phyloP scores from a whole-genome alignment of 345 rosid species.

The Turritis glabra region DNA sequence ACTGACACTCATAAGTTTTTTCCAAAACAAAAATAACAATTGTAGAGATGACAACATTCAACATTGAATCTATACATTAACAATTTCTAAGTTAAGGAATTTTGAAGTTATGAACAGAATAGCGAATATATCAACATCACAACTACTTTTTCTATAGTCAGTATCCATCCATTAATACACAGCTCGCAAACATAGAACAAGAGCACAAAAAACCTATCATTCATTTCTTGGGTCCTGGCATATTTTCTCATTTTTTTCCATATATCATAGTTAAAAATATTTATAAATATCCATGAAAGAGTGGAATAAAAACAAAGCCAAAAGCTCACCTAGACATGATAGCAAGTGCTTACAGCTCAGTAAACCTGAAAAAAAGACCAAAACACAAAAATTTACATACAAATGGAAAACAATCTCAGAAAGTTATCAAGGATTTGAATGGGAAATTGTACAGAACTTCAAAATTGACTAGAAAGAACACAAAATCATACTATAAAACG shows the following conservation, averaged over 20 bases:
- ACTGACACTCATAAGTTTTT: too few relatives aligned
- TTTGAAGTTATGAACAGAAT: not conserved
- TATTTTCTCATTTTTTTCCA: not conserved
- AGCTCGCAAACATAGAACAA: not conserved
- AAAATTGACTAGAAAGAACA: not conserved
- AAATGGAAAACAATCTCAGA: not conserved
- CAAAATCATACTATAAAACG: not conserved
- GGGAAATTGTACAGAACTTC: not conserved
- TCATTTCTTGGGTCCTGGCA: not conserved
- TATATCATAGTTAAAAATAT: not conserved
- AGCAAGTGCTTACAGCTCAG: slow-evolving; percentile 20
- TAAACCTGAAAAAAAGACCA: slow-evolving; percentile 20
- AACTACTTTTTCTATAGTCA: not conserved
- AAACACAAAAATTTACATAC: not conserved
- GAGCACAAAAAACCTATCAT: not conserved
- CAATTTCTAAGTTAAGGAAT: not conserved
- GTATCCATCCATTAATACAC: not conserved
- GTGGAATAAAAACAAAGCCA: not conserved
- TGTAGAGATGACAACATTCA: slow-evolving; percentile 6
- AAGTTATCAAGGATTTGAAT: not conserved
- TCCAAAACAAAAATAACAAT: not conserved
- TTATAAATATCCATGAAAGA: not conserved
- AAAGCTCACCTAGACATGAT: slow-evolving; percentile 40
- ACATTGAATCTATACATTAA: not conserved
- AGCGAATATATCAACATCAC: not conserved